Conservation (phyloP, 202 grass and related monocot genomes). For the Musa balbisiana region DNA sequence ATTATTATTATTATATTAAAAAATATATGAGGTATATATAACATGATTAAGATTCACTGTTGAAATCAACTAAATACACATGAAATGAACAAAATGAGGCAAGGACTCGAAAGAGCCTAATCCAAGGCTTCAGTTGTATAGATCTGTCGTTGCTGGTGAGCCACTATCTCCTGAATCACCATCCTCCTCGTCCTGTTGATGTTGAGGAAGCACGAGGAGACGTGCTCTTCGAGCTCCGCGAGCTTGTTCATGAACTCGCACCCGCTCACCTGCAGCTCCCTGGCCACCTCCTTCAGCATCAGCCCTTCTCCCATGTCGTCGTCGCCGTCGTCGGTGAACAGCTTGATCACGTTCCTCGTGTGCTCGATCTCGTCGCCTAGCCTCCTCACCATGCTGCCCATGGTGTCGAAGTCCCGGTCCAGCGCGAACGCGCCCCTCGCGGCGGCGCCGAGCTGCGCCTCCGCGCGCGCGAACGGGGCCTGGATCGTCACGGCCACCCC, state of each 20-base stretch:
- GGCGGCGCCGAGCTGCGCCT: conserved; percentile 15
- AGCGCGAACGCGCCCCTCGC: conserved; percentile 18
- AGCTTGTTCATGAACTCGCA: not conserved
- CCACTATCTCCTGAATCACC: not conserved
- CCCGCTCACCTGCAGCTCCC: conserved; percentile 1
- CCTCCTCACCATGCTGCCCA: conserved; percentile 18
- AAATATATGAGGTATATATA: too few relatives aligned
- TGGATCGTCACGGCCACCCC: not conserved
- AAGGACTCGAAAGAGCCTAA: too few relatives aligned
- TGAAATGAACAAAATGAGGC: too few relatives aligned
- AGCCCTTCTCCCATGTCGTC: too few relatives aligned
- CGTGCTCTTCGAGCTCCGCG: conserved; percentile 20
- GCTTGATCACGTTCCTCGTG: not conserved
- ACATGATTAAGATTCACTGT: too few relatives aligned
- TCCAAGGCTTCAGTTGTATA: too few relatives aligned
- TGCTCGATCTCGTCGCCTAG: conserved; percentile 23
- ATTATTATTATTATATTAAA: too few relatives aligned
- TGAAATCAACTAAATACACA: too few relatives aligned
- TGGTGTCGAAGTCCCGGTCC: conserved; percentile 16
- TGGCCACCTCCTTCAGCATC: conserved; percentile 1
- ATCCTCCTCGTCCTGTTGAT: conserved; percentile 12
- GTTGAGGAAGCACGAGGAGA: conserved; percentile 6
- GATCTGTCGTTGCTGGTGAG: not conserved
- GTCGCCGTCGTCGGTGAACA: not conserved
- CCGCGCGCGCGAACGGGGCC: not conserved